These are phyloP conservation scores for Ascochyta pisi DNA, from an alignment of 2,329 filamentous ascomycete species.

Conservation along the genomic window DNA sequence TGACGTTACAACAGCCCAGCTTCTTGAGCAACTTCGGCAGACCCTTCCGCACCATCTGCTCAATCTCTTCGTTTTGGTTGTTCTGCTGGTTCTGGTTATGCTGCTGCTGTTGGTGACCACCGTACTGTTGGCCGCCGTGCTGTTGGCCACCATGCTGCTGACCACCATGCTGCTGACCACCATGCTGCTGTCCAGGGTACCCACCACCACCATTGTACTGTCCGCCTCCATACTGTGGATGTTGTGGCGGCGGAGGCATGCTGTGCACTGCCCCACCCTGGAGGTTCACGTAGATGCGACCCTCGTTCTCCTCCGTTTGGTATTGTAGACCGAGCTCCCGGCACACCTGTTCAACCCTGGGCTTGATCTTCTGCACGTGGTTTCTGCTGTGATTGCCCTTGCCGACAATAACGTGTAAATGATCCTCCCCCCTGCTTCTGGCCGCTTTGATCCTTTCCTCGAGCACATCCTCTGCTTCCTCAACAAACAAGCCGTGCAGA, in stretches of 20 bases:
- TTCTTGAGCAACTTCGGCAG: constrained; percentile 68
- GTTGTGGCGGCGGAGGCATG: constrained; percentile 50
- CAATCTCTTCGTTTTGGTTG: constrained; percentile 62
- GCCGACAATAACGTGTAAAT: constrained; percentile 94
- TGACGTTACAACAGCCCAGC: constrained; percentile 75
- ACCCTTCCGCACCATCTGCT: constrained; percentile 66
- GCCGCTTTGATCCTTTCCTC: constrained; percentile 85
- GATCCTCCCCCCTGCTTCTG: constrained; percentile 73
- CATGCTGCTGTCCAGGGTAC: constrained; percentile 42
- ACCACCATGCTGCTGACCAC: constrained; percentile 54
- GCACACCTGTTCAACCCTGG: constrained; percentile 88
- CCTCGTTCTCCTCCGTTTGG: constrained; percentile 85
- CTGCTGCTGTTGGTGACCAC: constrained; percentile 47
- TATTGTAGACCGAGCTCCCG: constrained; percentile 82
- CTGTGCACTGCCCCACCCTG: constrained; percentile 67
- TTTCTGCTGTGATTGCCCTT: constrained; percentile 86
- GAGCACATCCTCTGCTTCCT: constrained; percentile 91
- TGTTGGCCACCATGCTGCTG: constrained; percentile 50
- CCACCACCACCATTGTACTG: constrained; percentile 37
- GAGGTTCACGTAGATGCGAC: constrained; percentile 86
- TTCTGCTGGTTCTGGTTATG: constrained; percentile 53
- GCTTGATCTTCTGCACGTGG: constrained; percentile 93
- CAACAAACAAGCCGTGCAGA: constrained; percentile 91
- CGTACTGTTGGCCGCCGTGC: constrained; percentile 45
- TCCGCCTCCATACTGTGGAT: constrained; percentile 46